These are phyloP conservation scores for Draba incana DNA, from an alignment of 345 rosid species.

Conservation along the genomic window DNA sequence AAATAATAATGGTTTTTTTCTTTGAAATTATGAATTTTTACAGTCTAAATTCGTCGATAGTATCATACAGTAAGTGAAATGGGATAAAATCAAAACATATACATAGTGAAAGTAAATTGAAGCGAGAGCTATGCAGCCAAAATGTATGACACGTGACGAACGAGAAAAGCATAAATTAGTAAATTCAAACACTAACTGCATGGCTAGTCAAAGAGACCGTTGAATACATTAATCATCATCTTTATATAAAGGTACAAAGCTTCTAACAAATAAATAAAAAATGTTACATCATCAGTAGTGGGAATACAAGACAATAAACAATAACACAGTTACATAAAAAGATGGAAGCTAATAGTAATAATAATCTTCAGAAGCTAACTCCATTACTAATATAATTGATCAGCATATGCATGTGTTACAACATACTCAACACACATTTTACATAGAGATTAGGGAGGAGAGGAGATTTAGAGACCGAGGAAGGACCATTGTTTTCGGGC, in stretches of 20 bases:
- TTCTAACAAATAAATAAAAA: neutral
- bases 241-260: conserved; percentile 11
- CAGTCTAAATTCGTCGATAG: no score
- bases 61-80: neutral
- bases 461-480: conserved; percentile 29
- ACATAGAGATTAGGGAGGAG: neutral
- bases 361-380: conserved; percentile 34
- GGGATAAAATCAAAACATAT: neutral
- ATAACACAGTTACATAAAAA: neutral
- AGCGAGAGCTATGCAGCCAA: neutral
- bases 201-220: conserved; percentile 14
- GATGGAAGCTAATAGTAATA: neutral
- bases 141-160: neutral
- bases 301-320: conserved; percentile 6
- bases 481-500: conserved; percentile 45
- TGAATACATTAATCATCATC: conserved; percentile 11
- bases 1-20: no score
- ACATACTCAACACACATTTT: neutral
- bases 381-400: conserved; percentile 14
- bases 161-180: neutral
- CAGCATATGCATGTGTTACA: conserved; percentile 10
- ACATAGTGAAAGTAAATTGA: neutral
- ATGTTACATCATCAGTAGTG: conserved; percentile 12
- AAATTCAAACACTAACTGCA: neutral
- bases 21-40: no score